Base-by-base conservation (phyloP, 352 stramenopile genomes). In the Thalassiosira delicatula region DNA sequence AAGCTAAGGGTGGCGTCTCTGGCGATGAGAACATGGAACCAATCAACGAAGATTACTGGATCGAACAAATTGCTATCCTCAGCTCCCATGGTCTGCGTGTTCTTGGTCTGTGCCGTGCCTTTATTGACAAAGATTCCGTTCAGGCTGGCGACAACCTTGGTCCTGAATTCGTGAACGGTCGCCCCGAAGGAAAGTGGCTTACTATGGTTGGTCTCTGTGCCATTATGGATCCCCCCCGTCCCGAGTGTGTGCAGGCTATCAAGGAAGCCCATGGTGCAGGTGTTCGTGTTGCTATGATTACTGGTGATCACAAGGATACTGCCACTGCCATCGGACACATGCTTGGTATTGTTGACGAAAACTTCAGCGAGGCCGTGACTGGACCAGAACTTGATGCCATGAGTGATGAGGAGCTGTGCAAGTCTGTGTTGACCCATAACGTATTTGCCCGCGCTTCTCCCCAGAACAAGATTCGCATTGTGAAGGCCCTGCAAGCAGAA, bases 241-340 rank as follows among this genome's bases (percentile, higher is more conserved):
- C 96, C 33, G 97, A 99, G 84, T 97, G 99, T 21, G 95, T 92
- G 3, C 91, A 96, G 0, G 98, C 97, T 85, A 99, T 99, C 83
- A 88, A 95, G 60, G 92, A 92, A 77, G 99, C 97, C 89, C 92
- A 97, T 69, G 93, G 94, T 21, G 97, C 97, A 1, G 98, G 98
- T 40, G 98, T 99, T 72, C 94, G 97, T 44, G 97, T 99, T 12
- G 98, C 99, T 59, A 98, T 99, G 87, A 99, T 99, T 78, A 99
- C 98, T 9, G 98, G 98, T 57, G 98, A 99, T 94, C 97, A 97
- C 83, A 96, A 97, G 84, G 92, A 98, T 61, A 99, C 98, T 53
- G 98, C 98, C 9, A 92, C 98, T 66, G 98, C 97, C 63, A 99
- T 99, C 66, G 97, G 94, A 66, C 71, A 95, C 76, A 96, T 99